Conservation (phyloP, 495 filamentous ascomycete species). For the Daldinia vernicosa region DNA sequence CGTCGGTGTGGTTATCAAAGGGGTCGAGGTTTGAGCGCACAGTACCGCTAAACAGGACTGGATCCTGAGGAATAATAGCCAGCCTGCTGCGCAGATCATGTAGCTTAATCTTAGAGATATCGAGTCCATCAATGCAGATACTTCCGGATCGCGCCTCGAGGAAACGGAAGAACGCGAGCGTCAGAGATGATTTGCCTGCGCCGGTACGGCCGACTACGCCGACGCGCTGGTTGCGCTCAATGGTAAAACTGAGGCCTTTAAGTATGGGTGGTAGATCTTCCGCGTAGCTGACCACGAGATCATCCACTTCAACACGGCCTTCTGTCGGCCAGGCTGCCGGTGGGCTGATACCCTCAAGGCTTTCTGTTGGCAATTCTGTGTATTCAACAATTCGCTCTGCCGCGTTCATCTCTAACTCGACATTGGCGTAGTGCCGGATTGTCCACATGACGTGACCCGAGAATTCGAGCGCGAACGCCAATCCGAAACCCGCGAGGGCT, state of each 20-base stretch:
- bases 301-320: constrained; percentile 75
- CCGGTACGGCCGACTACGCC: constrained; percentile 89
- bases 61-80: constrained; percentile 88
- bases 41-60: constrained; percentile 87
- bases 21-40: constrained; percentile 84
- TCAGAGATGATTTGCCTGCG: constrained; percentile 86
- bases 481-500: constrained; percentile 80
- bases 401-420: constrained; percentile 86
- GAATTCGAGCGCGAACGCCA: constrained; percentile 67
- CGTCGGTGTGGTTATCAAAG: constrained; percentile 75
- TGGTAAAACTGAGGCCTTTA: constrained; percentile 74
- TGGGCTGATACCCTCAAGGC: constrained; percentile 64
- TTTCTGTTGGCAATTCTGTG: constrained; percentile 73
- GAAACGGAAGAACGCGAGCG: constrained; percentile 85
- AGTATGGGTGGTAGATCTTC: constrained; percentile 78
- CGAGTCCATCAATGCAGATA: constrained; percentile 78
- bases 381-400: constrained; percentile 87
- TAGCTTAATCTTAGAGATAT: constrained; percentile 77
- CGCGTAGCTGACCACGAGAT: constrained; percentile 80
- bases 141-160: constrained; percentile 75
- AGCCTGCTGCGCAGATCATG: constrained; percentile 77
- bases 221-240: constrained; percentile 77
- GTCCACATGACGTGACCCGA: constrained; percentile 64
- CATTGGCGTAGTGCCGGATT: constrained; percentile 67
- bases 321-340: constrained; percentile 84